These are phyloP conservation scores for Microcyclospora tardicrescens DNA, from an alignment of 2,329 filamentous ascomycete species.

Conservation along the genomic window DNA sequence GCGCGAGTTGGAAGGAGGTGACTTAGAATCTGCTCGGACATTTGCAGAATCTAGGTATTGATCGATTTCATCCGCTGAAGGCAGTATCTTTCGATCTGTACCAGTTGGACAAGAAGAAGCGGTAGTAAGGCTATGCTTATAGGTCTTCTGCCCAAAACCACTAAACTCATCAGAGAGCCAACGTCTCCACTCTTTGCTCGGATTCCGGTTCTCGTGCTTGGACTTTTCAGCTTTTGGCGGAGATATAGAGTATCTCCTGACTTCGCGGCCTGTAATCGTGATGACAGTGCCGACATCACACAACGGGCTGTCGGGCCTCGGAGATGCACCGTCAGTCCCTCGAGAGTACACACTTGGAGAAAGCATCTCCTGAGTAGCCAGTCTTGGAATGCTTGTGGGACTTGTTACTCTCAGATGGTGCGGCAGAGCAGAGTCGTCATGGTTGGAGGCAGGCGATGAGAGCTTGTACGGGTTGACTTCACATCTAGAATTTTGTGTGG, in stretches of 20 bases:
- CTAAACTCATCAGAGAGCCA: slow-evolving; percentile 35
- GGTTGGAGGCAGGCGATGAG: slow-evolving; percentile 5
- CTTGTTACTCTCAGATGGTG: not conserved
- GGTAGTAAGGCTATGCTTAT: not conserved
- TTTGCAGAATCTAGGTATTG: not conserved
- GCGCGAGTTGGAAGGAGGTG: not conserved
- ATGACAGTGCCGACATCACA: slow-evolving; percentile 24
- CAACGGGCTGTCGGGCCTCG: slow-evolving; percentile 17
- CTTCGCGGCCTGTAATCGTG: slow-evolving; percentile 31
- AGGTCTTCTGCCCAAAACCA: slow-evolving; percentile 17
- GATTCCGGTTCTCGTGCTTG: slow-evolving; percentile 10
- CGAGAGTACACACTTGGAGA: slow-evolving; percentile 38
- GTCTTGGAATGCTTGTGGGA: not conserved
- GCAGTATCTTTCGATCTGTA: not conserved
- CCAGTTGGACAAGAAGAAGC: not conserved
- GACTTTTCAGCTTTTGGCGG: slow-evolving; percentile 10
- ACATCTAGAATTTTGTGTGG: slow-evolving; percentile 5
- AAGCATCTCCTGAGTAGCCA: slow-evolving; percentile 11
- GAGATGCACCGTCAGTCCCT: slow-evolving; percentile 27
- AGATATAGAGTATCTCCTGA: slow-evolving; percentile 30
- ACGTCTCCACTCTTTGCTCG: slow-evolving; percentile 34
- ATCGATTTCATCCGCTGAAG: too few species aligned
- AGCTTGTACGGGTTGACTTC: slow-evolving; percentile 22
- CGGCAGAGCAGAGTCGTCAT: not conserved
- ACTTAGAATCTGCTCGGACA: slow-evolving; percentile 1